phyloP scores from a whole-genome alignment of 2,329 filamentous ascomycete species.

The Trichoderma sp. region DNA sequence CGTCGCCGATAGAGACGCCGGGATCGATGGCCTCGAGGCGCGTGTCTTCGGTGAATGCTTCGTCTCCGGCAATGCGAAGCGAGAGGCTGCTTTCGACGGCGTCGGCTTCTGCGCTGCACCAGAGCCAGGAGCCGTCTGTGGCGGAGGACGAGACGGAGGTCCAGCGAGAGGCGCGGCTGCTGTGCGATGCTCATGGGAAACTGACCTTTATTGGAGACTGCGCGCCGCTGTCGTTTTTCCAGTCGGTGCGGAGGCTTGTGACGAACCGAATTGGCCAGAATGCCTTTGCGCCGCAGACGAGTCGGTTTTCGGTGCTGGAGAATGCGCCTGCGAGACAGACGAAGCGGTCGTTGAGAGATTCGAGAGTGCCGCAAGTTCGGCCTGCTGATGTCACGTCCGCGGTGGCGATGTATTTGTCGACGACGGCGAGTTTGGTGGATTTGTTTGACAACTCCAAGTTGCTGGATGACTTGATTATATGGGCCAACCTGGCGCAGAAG shows the following conservation, averaged over 20 bases:
- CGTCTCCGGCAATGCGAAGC: neutral
- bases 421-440: conserved; percentile 51
- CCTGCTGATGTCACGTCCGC: conserved; percentile 33
- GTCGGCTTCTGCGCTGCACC: neutral
- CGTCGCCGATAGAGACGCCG: conserved; percentile 27
- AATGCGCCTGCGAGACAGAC: conserved; percentile 39
- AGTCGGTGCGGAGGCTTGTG: conserved; percentile 56
- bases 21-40: conserved; percentile 26
- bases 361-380: conserved; percentile 33
- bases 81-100: conserved; percentile 4
- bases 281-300: conserved; percentile 55
- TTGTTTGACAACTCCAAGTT: conserved; percentile 49
- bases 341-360: conserved; percentile 14
- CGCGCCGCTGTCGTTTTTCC: conserved; percentile 58
- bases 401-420: conserved; percentile 42
- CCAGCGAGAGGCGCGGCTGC: conserved; percentile 53
- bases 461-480: conserved; percentile 44
- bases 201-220: conserved; percentile 59
- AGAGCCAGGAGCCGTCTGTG: conserved; percentile 23
- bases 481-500: conserved; percentile 41
- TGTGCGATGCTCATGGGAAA: conserved; percentile 56
- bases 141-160: conserved; percentile 57
- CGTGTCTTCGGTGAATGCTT: conserved; percentile 19
- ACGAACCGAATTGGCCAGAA: conserved; percentile 50
- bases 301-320: conserved; percentile 52